Evolutionary conservation across 371 early-diverging fungal species (phyloP).

Genomic region (Mucor plumbeus): DNA sequence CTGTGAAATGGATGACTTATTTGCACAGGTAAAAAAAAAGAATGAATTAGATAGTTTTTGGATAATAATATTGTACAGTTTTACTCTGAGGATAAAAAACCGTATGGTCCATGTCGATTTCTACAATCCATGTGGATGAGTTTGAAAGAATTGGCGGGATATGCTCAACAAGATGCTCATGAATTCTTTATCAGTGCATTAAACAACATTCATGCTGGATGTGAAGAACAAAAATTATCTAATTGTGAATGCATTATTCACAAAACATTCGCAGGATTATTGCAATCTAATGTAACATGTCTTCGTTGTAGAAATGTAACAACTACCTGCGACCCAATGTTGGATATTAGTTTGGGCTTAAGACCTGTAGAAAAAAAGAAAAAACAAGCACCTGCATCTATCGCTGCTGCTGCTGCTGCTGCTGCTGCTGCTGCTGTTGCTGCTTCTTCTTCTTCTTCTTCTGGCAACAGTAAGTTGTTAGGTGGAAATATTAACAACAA

Average conservation of each 20-base stretch:
- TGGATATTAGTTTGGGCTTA: constrained; percentile 91
- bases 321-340: constrained; percentile 83
- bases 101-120: constrained; percentile 85
- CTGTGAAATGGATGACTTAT: constrained; percentile 88
- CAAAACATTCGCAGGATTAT: constrained; percentile 86
- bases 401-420: background rate
- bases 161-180: constrained; percentile 96
- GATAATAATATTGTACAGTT: constrained; percentile 45
- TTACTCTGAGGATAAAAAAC: constrained; percentile 70
- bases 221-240: constrained; percentile 36
- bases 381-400: constrained; percentile 10
- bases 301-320: constrained; percentile 81
- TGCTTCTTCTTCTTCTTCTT: background rate
- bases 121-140: constrained; percentile 91
- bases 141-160: constrained; percentile 85
- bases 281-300: constrained; percentile 92
- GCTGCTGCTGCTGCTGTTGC: background rate
- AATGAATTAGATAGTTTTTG: too few species aligned
- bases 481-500: constrained; percentile 5
- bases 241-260: constrained; percentile 90
- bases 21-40: constrained; percentile 58
- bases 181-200: constrained; percentile 93
- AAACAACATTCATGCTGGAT: constrained; percentile 83
- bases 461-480: background rate
- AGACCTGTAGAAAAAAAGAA: constrained; percentile 55